Base-by-base conservation (phyloP, 306 rosid genomes). In the Biancaea sappan region DNA sequence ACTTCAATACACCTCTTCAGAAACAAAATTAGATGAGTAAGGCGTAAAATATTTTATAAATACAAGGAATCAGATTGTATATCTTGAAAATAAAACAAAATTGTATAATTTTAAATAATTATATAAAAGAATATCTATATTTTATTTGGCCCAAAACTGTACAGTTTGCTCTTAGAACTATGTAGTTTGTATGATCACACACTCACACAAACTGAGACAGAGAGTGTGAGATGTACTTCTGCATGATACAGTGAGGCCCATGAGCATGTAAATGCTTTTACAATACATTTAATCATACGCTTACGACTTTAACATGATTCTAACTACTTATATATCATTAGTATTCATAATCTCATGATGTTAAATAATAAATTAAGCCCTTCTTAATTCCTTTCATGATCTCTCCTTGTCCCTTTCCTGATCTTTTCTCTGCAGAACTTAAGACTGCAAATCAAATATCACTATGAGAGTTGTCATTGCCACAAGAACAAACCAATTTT, bases 401-500 rank as follows among this genome's bases (percentile, higher is more conserved):
- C 69, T 54, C 32, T 37, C 41, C 8, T 28, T 61, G 28, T 68
- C n/a, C n/a, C n/a, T n/a, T 56, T 73, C 29, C 58, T 48, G 52
- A 66, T 63, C 46, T 38, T 53, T 50, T 59, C 43, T n/a, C 41
- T 34, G n/a, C n/a, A 69, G 59, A 73, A 37, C 47, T 56, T 46
- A 2, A 28, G 37, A 44, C 52, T 58, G 16, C 63, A 69, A 51
- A 66, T 25, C 16, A 12, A 0, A 68, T 80, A 75, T 32, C 75
- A 81, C 15, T 2, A 88, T 84, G 92, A 86, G 72, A 69, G 77
- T 90, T 15, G 57, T 72, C 52, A 79, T 91, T 31, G 77, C 71
- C 12, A 71, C 91, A 25, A 37, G 84, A 66, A 70, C 79, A 24
- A 82, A 62, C 31, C 86, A 90, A 41, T 80, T 90, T 66, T 37